Evolutionary conservation across 257 asterid species (phyloP).

Genomic region (Linderniella brevidens): DNA sequence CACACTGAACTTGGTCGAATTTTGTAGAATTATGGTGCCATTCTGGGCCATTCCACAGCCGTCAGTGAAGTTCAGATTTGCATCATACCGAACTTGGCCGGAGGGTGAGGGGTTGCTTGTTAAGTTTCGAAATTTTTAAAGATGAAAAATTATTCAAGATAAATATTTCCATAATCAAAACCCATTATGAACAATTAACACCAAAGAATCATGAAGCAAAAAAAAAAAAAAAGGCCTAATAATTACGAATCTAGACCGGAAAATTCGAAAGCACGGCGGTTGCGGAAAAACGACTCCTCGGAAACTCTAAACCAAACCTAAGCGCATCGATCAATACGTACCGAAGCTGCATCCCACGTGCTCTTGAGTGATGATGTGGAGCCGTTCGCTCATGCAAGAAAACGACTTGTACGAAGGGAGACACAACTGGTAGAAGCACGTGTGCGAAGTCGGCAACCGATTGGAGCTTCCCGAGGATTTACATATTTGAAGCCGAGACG

Average conservation of each 20-base stretch:
- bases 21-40: too few species aligned
- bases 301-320: too few species aligned
- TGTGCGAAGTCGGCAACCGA: slow-evolving; percentile 78
- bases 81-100: too few species aligned
- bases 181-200: slow-evolving; percentile 30
- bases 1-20: too few species aligned
- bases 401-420: slow-evolving; percentile 57
- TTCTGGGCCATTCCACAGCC: too few species aligned
- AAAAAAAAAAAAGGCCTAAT: too few species aligned
- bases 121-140: background rate
- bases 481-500: slow-evolving; percentile 61
- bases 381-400: slow-evolving; percentile 37
- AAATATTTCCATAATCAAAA: slow-evolving; percentile 24
- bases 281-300: too few species aligned
- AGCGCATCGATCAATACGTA: slow-evolving; percentile 45
- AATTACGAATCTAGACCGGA: too few species aligned
- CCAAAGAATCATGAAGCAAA: slow-evolving; percentile 12
- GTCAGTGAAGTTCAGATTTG: too few species aligned
- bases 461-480: slow-evolving; percentile 33
- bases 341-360: slow-evolving; percentile 96
- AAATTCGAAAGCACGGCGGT: too few species aligned
- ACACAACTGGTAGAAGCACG: slow-evolving; percentile 84
- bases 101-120: background rate
- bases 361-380: slow-evolving; percentile 60
- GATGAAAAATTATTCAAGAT: slow-evolving; percentile 9